Conservation (phyloP, 1,139 yeast species). For the Debaryomyces coudertii region DNA sequence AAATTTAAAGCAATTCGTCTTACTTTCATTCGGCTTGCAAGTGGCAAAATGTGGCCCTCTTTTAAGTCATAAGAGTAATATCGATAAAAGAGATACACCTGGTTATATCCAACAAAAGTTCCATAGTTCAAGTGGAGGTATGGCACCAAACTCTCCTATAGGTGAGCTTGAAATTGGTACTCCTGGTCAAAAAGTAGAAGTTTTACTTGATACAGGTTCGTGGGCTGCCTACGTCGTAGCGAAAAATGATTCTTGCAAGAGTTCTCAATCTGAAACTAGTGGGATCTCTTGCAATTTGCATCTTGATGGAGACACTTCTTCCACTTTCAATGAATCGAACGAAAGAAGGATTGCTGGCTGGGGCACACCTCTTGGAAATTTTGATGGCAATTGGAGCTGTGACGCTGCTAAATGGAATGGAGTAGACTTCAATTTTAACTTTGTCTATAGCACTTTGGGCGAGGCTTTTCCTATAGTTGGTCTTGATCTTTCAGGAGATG, state of each 20-base stretch:
- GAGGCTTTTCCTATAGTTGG: neutral
- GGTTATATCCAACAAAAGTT: slow-evolving; percentile 3
- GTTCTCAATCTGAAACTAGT: neutral
- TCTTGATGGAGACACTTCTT: neutral
- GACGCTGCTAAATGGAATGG: neutral
- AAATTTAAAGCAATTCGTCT: neutral
- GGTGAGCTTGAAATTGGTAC: slow-evolving; percentile 31
- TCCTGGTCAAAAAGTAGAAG: slow-evolving; percentile 32
- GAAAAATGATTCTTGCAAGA: neutral
- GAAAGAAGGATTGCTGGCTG: neutral
- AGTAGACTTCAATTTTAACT: neutral
- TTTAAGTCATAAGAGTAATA: neutral
- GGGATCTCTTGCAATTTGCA: neutral
- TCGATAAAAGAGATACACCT: neutral
- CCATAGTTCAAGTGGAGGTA: neutral
- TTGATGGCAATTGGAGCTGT: neutral
- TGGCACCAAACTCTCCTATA: neutral
- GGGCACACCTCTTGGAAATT: neutral
- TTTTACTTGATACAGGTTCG: slow-evolving; percentile 47
- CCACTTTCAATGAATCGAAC: neutral
- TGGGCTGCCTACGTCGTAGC: neutral
- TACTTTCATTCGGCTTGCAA: neutral
- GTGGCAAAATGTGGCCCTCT: neutral
- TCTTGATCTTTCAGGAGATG: neutral
- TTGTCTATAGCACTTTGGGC: neutral